These are phyloP conservation scores for Telfairia occidentalis DNA, from an alignment of 331 rosid genomes.

Conservation along the genomic window DNA sequence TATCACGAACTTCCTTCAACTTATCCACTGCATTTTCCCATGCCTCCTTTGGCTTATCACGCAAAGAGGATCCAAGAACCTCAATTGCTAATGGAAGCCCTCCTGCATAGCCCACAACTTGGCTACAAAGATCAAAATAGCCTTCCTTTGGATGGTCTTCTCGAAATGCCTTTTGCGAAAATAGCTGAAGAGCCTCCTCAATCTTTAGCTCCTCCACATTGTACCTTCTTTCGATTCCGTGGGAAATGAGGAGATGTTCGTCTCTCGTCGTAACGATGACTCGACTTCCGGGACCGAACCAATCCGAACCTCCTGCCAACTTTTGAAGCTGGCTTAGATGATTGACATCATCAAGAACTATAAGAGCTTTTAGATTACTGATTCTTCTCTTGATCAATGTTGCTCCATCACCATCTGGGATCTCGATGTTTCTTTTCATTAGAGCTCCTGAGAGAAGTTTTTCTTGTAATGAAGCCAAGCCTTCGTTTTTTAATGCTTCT, in stretches of 20 bases:
- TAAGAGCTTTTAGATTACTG: neutral
- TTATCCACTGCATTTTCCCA: constrained; percentile 22
- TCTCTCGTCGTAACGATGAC: constrained; percentile 40
- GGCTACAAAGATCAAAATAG: neutral
- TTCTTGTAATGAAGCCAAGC: constrained; percentile 1
- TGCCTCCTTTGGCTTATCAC: neutral
- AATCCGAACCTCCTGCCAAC: constrained; percentile 21
- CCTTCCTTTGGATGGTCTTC: constrained; percentile 4
- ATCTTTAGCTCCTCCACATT: constrained; percentile 10
- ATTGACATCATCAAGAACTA: constrained; percentile 14
- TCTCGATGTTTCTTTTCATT: neutral
- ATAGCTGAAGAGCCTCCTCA: constrained; percentile 16
- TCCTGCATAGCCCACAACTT: too few species aligned
- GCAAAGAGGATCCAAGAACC: constrained; percentile 19
- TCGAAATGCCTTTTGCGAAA: constrained; percentile 23
- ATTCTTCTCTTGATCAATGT: constrained; percentile 1
- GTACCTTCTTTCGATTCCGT: constrained; percentile 5
- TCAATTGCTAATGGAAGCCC: too few species aligned
- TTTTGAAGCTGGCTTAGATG: neutral
- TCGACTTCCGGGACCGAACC: constrained; percentile 39
- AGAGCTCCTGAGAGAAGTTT: constrained; percentile 2
- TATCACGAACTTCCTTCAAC: neutral
- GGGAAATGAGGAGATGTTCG: constrained; percentile 16
- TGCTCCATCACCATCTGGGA: constrained; percentile 1
- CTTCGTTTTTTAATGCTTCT: neutral